Base-by-base conservation (phyloP, 352 stramenopile species). In the Halophytophthora batemanensis region DNA sequence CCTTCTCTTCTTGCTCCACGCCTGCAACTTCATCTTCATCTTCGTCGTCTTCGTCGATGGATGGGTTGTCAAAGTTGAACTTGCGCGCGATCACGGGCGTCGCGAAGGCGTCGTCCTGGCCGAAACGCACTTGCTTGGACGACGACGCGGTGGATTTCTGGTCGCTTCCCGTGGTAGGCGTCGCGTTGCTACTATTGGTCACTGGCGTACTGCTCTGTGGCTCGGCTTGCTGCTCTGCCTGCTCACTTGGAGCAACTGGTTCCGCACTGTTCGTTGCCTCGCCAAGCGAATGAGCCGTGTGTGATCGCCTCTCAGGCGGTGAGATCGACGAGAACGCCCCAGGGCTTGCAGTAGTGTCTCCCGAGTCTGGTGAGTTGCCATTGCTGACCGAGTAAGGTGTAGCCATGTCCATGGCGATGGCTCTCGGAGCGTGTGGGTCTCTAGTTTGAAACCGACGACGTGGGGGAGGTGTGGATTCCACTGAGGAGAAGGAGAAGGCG, bases 61-160 rank as follows among this genome's bases (percentile, higher is more conserved):
- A 86, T 1, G 57, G 56, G 35, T 69, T 77, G 31, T 77, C 71
- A 19, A 89, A 89, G 11, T 69, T 78, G 45, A 89, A 77, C 45
- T 73, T 83, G 31, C 72, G 70, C 38, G 66, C 69, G 44, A 89
- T 64, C 28, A 86, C 40, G 0, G 75, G 77, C 6, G 75, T 87
- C n/a, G 73, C 60, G 45, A 79, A 84, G 22, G 77, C 72, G 13
- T 64, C 61, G 2, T 66, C 40, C 25, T 31, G 25, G 13, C 64
- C 58, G 42, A 88, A 86, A 25, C 63, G 74, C 35, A 88, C 77
- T 29, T 83, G 69, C 45, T 88, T 85, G 5, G 61, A 59, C 8
- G 59, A 62, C 0, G 55, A 72, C 2, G 53, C 50, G 33, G 50
- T 60, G 23, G 56, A 70, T 44, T 80, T 78, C 56, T 78, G 60